Percentiles rank a stretch among this genome's conserved stretches.
These are phyloP conservation scores for Penicillium frequentans DNA, from an alignment of 2,329 filamentous ascomycete species.

Conservation along the genomic window DNA sequence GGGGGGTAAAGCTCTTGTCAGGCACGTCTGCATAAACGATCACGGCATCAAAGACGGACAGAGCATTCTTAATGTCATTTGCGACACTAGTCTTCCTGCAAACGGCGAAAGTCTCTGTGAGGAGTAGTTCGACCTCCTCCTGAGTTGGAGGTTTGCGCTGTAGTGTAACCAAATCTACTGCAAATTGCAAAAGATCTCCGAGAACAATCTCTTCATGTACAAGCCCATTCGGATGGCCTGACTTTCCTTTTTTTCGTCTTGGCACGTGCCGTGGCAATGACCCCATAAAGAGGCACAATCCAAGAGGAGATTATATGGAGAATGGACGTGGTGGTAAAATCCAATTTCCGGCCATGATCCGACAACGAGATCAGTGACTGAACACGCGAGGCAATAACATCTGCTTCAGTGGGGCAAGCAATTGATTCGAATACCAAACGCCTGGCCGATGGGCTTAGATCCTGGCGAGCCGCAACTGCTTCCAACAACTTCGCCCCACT, in stretches of 20 bases:
- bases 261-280: slow-evolving; percentile 35
- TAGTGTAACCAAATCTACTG: slow-evolving; percentile 44
- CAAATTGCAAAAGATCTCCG: slow-evolving; percentile 42
- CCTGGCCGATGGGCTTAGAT: slow-evolving; percentile 37
- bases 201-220: slow-evolving; percentile 37
- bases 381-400: slow-evolving; percentile 40
- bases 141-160: slow-evolving; percentile 38
- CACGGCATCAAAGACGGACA: slow-evolving; percentile 44
- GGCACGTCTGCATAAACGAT: slow-evolving; percentile 43
- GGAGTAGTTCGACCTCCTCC: slow-evolving; percentile 38
- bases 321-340: slow-evolving; percentile 40
- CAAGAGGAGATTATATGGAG: slow-evolving; percentile 42
- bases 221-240: slow-evolving; percentile 30
- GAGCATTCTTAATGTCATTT: slow-evolving; percentile 43
- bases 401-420: slow-evolving; percentile 32
- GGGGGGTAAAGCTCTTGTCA: slow-evolving; percentile 35
- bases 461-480: slow-evolving; percentile 38
- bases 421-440: slow-evolving; percentile 38
- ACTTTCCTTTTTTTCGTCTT: slow-evolving; percentile 41
- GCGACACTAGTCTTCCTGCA: slow-evolving; percentile 44
- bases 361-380: slow-evolving; percentile 41
- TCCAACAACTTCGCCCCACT: slow-evolving; percentile 38
- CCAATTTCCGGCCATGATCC: slow-evolving; percentile 45
- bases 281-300: slow-evolving; percentile 40
- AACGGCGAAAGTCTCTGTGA: slow-evolving; percentile 39